Conservation (phyloP, 805 yeast genomes). For the Metschnikowia drakensbergensis region DNA sequence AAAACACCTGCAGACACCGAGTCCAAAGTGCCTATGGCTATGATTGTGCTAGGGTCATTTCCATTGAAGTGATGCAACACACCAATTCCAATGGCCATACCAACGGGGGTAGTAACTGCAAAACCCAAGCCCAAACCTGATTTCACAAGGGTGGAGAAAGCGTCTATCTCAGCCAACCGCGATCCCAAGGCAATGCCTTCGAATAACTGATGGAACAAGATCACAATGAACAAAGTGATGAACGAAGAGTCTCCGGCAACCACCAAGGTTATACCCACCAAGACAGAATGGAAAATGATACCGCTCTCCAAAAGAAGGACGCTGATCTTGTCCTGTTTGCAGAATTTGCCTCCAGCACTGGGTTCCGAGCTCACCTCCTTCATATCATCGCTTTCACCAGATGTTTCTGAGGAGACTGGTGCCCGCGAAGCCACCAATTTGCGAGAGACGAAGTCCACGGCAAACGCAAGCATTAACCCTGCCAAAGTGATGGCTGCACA, state of each 20-base stretch:
- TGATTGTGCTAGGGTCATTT: conserved; percentile 26
- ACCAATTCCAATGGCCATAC: conserved; percentile 74
- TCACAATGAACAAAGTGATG: conserved; percentile 24
- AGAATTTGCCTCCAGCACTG: background rate
- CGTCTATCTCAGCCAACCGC: conserved; percentile 23
- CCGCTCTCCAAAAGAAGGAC: conserved; percentile 24
- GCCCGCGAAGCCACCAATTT: background rate
- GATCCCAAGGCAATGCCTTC: conserved; percentile 30
- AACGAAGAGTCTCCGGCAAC: conserved; percentile 25
- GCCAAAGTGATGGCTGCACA: conserved; percentile 29
- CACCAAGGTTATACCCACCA: conserved; percentile 26
- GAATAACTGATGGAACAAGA: conserved; percentile 28
- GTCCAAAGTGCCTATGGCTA: conserved; percentile 32
- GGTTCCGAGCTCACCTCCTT: background rate
- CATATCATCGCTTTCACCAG: background rate
- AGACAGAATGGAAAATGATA: conserved; percentile 27
- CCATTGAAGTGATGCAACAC: conserved; percentile 35
- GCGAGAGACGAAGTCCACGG: conserved; percentile 20
- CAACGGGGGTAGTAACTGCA: conserved; percentile 60
- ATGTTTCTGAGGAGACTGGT: background rate
- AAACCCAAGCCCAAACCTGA: conserved; percentile 4
- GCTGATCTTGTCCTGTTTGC: conserved; percentile 2
- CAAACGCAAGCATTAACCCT: conserved; percentile 24
- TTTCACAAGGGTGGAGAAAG: conserved; percentile 2
- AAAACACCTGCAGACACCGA: conserved; percentile 34